These are phyloP conservation scores for Penicillium malachiteum DNA, from an alignment of 495 filamentous ascomycete genomes.

Conservation along the genomic window DNA sequence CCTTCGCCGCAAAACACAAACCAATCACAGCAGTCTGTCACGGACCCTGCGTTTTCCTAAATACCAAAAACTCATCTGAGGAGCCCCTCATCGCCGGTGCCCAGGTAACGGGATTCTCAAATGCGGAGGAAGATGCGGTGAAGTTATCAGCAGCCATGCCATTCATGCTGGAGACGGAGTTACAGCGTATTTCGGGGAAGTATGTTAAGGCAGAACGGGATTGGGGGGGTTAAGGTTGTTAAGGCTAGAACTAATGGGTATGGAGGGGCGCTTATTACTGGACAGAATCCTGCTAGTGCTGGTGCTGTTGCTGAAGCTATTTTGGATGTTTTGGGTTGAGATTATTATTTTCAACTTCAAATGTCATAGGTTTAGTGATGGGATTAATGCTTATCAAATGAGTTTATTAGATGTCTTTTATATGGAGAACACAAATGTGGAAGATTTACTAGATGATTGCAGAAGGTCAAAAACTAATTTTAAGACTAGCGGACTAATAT, in stretches of 20 bases:
- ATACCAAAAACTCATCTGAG: conserved; percentile 53
- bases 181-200: conserved; percentile 45
- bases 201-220: conserved; percentile 59
- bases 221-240: conserved; percentile 61
- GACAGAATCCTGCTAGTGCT: conserved; percentile 72
- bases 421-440: too few relatives aligned
- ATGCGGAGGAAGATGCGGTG: conserved; percentile 61
- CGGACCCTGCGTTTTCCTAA: conserved; percentile 60
- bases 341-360: background rate
- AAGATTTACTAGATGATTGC: too few relatives aligned
- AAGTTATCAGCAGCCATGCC: conserved; percentile 54
- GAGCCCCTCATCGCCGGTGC: conserved; percentile 51
- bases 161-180: conserved; percentile 61
- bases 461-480: background rate
- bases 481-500: background rate
- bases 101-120: conserved; percentile 65
- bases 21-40: conserved; percentile 69
- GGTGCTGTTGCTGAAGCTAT: conserved; percentile 56
- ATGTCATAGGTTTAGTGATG: background rate
- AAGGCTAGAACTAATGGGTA: conserved; percentile 42
- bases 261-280: conserved; percentile 62
- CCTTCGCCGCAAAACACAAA: conserved; percentile 63
- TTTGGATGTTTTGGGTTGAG: conserved; percentile 33
- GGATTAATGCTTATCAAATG: too few relatives aligned
- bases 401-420: background rate